These are phyloP conservation scores for Diaporthe aspalathi DNA, from an alignment of 2,329 filamentous ascomycete species.

Conservation along the genomic window DNA sequence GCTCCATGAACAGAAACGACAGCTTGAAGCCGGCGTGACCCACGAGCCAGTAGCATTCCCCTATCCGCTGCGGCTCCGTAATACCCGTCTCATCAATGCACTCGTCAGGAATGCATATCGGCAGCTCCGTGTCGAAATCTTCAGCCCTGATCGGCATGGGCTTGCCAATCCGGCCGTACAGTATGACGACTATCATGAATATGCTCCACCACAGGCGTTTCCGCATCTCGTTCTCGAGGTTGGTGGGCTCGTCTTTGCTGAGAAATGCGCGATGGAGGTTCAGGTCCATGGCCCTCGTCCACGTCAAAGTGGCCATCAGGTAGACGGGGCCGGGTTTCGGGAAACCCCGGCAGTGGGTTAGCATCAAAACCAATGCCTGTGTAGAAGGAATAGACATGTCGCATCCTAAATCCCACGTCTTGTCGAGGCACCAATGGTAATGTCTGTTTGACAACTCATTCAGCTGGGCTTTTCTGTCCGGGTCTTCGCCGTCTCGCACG, in stretches of 20 bases:
- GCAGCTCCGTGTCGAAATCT: constrained; percentile 84
- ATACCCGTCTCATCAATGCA: constrained; percentile 73
- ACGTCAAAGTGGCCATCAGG: constrained; percentile 72
- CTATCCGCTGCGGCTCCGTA: constrained; percentile 60
- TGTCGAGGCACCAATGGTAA: constrained; percentile 79
- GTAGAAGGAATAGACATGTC: constrained; percentile 74
- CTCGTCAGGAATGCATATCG: constrained; percentile 77
- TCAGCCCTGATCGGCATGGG: constrained; percentile 80
- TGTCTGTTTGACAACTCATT: constrained; percentile 79
- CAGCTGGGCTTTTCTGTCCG: constrained; percentile 64
- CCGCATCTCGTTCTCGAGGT: constrained; percentile 78
- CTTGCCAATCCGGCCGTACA: constrained; percentile 80
- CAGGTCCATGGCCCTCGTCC: constrained; percentile 78
- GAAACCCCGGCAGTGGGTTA: constrained; percentile 78
- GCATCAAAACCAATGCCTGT: constrained; percentile 79
- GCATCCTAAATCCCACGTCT: constrained; percentile 72
- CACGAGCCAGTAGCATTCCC: constrained; percentile 75
- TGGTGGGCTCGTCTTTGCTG: constrained; percentile 56
- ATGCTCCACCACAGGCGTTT: constrained; percentile 84
- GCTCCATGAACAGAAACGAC: constrained; percentile 74
- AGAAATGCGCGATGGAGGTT: constrained; percentile 79
- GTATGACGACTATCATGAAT: constrained; percentile 72
- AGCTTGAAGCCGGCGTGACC: constrained; percentile 75
- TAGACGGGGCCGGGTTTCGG: constrained; percentile 82
- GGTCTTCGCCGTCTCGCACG: constrained; percentile 71